A percentile compares a stretch with the other conserved stretches of the same genome.
phyloP scores from a whole-genome alignment of 768 basidiomycete genomes.

The Cantharellus cinnabarinus region DNA sequence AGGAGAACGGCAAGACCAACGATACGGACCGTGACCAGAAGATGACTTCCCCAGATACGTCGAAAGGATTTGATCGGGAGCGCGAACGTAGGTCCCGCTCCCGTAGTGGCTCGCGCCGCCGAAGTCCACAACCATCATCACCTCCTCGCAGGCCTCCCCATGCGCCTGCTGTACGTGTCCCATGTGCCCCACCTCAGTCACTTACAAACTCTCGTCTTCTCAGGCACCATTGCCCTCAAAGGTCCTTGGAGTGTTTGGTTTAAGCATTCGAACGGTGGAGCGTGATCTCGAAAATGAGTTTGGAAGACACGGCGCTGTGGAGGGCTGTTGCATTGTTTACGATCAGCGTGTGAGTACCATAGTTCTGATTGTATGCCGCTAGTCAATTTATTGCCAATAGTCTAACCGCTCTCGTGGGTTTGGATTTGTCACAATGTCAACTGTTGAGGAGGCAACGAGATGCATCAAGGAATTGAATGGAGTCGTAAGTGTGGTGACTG shows the following conservation, averaged over 20 bases:
- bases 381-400: slow-evolving; percentile 16
- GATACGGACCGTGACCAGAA: background rate
- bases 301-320: slow-evolving; percentile 65
- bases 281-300: slow-evolving; percentile 92
- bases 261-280: slow-evolving; percentile 87
- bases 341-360: slow-evolving; percentile 66
- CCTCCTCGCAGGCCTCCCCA: slow-evolving; percentile 44
- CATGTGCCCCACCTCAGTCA: slow-evolving; percentile 4
- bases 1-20: background rate
- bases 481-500: slow-evolving; percentile 32
- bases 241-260: slow-evolving; percentile 94
- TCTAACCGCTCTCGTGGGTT: slow-evolving; percentile 94
- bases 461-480: slow-evolving; percentile 89
- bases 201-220: slow-evolving; percentile 18
- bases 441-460: slow-evolving; percentile 66
- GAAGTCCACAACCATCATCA: slow-evolving; percentile 34
- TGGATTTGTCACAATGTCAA: slow-evolving; percentile 88
- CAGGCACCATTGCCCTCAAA: slow-evolving; percentile 73
- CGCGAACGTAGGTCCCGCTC: background rate
- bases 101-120: slow-evolving; percentile 12
- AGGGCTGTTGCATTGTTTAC: slow-evolving; percentile 92
- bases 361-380: background rate
- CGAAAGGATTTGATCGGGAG: too few relatives aligned
- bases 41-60: background rate
- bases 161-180: slow-evolving; percentile 46